Evolutionary conservation across 331 rosid species (phyloP).

Genomic region (Dryas integrifolia): DNA sequence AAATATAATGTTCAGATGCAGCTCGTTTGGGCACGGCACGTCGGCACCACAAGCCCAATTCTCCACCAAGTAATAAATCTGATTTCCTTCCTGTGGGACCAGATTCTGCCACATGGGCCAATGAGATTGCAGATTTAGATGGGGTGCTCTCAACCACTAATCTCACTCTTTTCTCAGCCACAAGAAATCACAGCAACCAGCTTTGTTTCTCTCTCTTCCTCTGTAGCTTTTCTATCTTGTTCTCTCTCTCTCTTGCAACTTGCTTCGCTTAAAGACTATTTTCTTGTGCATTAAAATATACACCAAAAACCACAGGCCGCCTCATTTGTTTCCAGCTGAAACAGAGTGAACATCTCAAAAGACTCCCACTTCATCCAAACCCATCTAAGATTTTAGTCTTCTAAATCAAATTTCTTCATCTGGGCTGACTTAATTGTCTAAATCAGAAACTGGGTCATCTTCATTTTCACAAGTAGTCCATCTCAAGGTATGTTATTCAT

Average conservation of each 20-base stretch:
- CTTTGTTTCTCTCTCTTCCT: not conserved
- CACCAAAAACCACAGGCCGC: slow-evolving; percentile 24
- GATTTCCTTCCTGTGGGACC: slow-evolving; percentile 26
- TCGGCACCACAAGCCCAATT: slow-evolving; percentile 15
- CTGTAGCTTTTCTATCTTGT: not conserved
- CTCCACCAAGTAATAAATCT: slow-evolving; percentile 14
- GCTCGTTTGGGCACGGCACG: slow-evolving; percentile 1
- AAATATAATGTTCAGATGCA: not conserved
- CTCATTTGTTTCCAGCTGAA: slow-evolving; percentile 19
- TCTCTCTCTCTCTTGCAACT: slow-evolving; percentile 21
- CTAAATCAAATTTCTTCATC: slow-evolving; percentile 20
- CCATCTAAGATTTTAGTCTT: slow-evolving; percentile 8
- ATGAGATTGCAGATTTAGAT: slow-evolving; percentile 47
- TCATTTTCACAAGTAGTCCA: slow-evolving; percentile 8
- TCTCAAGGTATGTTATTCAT: slow-evolving; percentile 31
- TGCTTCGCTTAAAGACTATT: not conserved
- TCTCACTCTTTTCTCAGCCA: slow-evolving; percentile 43
- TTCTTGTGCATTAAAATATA: not conserved
- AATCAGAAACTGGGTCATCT: slow-evolving; percentile 22
- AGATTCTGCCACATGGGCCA: slow-evolving; percentile 27
- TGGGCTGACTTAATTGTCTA: slow-evolving; percentile 27
- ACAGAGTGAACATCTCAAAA: not conserved
- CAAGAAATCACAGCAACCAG: slow-evolving; percentile 30
- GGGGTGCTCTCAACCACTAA: slow-evolving; percentile 49
- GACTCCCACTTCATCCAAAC: not conserved